phyloP scores from a whole-genome alignment of 805 yeast species.

The Kodamaea neixiangensis region DNA sequence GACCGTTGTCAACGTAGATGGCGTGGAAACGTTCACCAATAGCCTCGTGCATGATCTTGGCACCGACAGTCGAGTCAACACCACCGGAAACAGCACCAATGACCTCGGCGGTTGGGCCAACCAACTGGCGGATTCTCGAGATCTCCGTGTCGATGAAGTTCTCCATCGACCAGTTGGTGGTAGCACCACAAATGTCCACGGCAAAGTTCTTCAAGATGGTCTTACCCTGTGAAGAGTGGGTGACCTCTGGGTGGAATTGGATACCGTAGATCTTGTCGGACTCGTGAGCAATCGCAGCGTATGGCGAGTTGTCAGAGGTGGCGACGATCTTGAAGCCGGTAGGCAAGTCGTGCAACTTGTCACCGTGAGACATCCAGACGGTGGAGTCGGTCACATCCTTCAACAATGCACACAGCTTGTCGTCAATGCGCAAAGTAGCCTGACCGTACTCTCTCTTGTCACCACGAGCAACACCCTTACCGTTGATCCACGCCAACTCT shows the following conservation, averaged over 20 bases:
- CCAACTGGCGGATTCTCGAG: conserved; percentile 83
- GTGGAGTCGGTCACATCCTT: conserved; percentile 89
- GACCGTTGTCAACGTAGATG: conserved; percentile 96
- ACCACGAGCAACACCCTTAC: conserved; percentile 91
- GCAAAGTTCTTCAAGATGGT: conserved; percentile 89
- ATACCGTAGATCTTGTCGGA: conserved; percentile 81
- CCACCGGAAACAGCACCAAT: conserved; percentile 99
- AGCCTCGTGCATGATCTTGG: conserved; percentile 96
- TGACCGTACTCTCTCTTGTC: conserved; percentile 99
- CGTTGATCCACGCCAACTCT: conserved; percentile 97
- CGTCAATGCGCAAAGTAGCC: conserved; percentile 79
- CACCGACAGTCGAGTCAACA: conserved; percentile 99
- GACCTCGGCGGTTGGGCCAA: conserved; percentile 97
- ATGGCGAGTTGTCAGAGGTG: conserved; percentile 91
- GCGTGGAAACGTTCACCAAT: conserved; percentile 99
- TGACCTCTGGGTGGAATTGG: conserved; percentile 99
- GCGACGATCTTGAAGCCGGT: conserved; percentile 87
- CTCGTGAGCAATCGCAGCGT: conserved; percentile 84
- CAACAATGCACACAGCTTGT: conserved; percentile 68
- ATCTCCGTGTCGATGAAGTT: conserved; percentile 97
- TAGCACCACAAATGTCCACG: conserved; percentile 80
- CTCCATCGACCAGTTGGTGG: conserved; percentile 96
- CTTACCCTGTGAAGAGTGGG: conserved; percentile 93
- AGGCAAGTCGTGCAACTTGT: conserved; percentile 89
- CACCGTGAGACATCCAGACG: conserved; percentile 99